Percentiles rank a stretch among this genome's conserved stretches.
Evolutionary conservation across 768 basidiomycete species (phyloP).

Genomic region (Tricholoma hemisulphureum): DNA sequence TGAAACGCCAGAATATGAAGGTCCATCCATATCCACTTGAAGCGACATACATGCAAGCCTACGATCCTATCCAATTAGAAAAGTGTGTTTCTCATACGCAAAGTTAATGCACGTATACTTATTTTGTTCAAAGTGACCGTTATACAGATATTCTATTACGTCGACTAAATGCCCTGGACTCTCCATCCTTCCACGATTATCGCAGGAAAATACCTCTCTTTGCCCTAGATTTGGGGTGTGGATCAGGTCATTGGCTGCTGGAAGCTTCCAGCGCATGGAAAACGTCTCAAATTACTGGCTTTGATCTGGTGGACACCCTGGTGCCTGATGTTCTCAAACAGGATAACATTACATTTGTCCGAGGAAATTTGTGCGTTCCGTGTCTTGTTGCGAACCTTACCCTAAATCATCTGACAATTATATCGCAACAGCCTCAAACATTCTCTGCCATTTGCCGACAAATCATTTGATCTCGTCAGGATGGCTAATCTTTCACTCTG

Average conservation of each 20-base stretch:
- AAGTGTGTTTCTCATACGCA: conserved; percentile 43
- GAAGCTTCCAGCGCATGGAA: conserved; percentile 66
- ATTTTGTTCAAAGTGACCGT: conserved; percentile 49
- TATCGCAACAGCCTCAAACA: conserved; percentile 44
- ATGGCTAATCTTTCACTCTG: conserved; percentile 67
- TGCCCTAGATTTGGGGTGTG: conserved; percentile 78
- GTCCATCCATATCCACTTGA: conserved; percentile 52
- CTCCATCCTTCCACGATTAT: conserved; percentile 62
- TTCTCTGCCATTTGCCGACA: conserved; percentile 58
- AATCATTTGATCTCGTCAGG: conserved; percentile 69
- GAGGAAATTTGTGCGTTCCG: conserved; percentile 65
- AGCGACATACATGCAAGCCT: conserved; percentile 67
- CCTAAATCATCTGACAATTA: background rate
- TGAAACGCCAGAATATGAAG: conserved; percentile 44
- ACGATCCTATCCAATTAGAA: conserved; percentile 54
- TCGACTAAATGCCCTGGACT: conserved; percentile 50
- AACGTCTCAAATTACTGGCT: conserved; percentile 54
- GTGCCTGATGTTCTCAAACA: conserved; percentile 35
- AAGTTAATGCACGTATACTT: background rate
- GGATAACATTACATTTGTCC: conserved; percentile 51
- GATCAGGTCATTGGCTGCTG: conserved; percentile 65
- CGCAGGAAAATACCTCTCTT: conserved; percentile 45
- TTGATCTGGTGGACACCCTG: conserved; percentile 59
- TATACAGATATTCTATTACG: conserved; percentile 53
- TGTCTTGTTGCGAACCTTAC: conserved; percentile 2